phyloP scores from a whole-genome alignment of 306 rosid genomes.

The Clitoria ternatea region DNA sequence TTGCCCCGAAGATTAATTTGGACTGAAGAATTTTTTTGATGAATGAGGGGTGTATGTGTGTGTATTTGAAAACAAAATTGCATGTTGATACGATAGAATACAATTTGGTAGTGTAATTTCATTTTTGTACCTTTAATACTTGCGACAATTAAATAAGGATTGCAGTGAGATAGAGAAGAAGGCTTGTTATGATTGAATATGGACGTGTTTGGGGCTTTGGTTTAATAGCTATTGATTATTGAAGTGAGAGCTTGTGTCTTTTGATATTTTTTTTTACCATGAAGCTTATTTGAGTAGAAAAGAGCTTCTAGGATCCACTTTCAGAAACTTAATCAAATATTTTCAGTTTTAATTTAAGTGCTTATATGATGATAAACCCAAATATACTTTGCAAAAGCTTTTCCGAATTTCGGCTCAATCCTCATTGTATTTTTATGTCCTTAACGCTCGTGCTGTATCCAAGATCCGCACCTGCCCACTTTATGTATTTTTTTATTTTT shows the following conservation, averaged over 20 bases:
- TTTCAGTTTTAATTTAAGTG: neutral
- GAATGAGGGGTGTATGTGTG: too few relatives aligned
- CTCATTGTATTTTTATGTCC: neutral
- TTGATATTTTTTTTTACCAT: neutral
- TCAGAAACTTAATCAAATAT: neutral
- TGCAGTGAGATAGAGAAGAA: neutral
- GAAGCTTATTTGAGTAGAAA: neutral
- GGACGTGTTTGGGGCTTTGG: neutral
- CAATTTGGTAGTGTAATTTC: neutral
- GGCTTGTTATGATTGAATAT: neutral
- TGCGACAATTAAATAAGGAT: neutral
- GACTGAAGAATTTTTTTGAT: too few relatives aligned
- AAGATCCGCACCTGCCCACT: neutral
- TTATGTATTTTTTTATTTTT: neutral
- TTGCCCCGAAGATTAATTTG: too few relatives aligned
- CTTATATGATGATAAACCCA: neutral
- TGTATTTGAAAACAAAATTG: too few relatives aligned
- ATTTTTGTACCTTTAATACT: neutral
- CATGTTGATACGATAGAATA: neutral
- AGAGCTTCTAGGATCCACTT: neutral
- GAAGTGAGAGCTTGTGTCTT: neutral
- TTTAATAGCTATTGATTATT: neutral
- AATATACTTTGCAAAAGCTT: neutral
- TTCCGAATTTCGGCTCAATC: neutral
- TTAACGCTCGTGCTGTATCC: neutral